Evolutionary conservation across 495 filamentous ascomycete genomes (phyloP), one percentile per base, ranked within the genome.

Genomic region (Collariella sp.): DNA sequence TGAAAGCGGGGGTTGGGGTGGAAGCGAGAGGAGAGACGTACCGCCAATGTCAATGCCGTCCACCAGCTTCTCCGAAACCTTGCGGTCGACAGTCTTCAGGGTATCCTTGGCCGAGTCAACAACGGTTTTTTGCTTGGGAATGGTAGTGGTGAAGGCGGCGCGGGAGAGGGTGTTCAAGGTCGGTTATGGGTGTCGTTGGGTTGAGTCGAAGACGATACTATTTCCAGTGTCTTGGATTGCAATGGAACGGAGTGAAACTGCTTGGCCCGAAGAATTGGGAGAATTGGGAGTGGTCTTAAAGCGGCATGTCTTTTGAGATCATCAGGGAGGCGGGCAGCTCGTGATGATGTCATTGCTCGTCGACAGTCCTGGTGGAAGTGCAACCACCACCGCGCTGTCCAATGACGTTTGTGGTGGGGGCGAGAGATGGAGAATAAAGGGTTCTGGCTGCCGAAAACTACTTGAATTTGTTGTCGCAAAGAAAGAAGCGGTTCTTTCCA

Each of bases 31-130:
- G 53, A 5, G 36, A 13, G 22, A 35, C 7, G 3, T 23, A 81
- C 78, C 54, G 38, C 72, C 70, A 52, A 69, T 65, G 54, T 80
- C 70, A 62, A 81, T 81, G 13, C 77, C 77, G 48, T 78, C 76
- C 31, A 81, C 76, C 2, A 80, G 48, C 70, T 80, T 81, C 56
- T 79, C 74, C 16, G 69, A 68, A 19, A 81, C 74, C 53, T 70
- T 70, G 40, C 75, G 69, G 62, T 81, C 75, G 16, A 77, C 76
- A 0, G 50, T 54, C 70, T 80, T 76, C 59, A 77, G 62, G 12
- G 68, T 69, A 49, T 80, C 76, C 64, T 77, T 81, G 46, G 74
- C 74, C 7, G 69, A 35, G 36, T 80, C 75, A 46, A 70, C 62
- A 7, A 70, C 67, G 3, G 68, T 60, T 64, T 79, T 80, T 39